Evolutionary conservation across 2,329 filamentous ascomycete species (phyloP).

Genomic region (Penicillium vulpinum): DNA sequence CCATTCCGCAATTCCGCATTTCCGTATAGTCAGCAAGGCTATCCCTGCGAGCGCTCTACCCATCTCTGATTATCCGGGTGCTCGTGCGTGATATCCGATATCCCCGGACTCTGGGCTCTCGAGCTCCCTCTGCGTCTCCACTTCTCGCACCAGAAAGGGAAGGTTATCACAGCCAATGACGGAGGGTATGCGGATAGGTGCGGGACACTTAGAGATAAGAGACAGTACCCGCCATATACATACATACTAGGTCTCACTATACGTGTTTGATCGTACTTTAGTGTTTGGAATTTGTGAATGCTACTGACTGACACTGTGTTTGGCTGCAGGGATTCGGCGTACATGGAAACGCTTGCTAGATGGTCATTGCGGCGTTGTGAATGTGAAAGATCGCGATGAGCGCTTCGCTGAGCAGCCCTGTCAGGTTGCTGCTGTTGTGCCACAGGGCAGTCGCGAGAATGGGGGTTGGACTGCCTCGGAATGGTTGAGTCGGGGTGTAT

Average conservation of each 20-base stretch:
- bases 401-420: conserved; percentile 75
- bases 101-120: conserved; percentile 7
- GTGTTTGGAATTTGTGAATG: background rate
- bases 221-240: background rate
- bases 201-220: background rate
- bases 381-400: conserved; percentile 62
- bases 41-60: background rate
- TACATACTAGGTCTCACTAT: background rate
- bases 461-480: conserved; percentile 48
- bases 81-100: background rate
- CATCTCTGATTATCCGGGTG: background rate
- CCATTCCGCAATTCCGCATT: background rate
- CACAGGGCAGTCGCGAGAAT: conserved; percentile 52
- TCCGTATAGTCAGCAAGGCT: background rate
- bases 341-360: conserved; percentile 82
- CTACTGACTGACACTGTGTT: background rate
- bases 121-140: conserved; percentile 25
- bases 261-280: background rate
- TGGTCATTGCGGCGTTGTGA: conserved; percentile 76
- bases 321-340: conserved; percentile 60
- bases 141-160: conserved; percentile 32
- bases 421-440: conserved; percentile 81
- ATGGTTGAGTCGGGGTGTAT: conserved; percentile 47
- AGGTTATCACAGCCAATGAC: conserved; percentile 30
- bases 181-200: conserved; percentile 8